Evolutionary conservation across 2,329 filamentous ascomycete genomes (phyloP).

Genomic region (Ceratocystis destructans): DNA sequence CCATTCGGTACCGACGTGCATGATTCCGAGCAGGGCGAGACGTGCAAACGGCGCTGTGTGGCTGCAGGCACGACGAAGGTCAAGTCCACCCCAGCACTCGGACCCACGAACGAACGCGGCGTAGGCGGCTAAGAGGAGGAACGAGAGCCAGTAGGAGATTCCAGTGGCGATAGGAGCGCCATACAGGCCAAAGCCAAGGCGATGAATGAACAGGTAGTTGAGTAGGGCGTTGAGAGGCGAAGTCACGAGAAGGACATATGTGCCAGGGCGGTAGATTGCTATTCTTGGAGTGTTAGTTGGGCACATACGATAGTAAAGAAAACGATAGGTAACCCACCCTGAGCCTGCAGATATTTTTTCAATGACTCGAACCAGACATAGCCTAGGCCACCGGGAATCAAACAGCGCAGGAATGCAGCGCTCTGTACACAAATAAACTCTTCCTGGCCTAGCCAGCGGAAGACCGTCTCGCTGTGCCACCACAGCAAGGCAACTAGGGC

Average conservation of each 20-base stretch:
- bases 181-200: conserved; percentile 54
- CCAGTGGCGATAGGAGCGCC: conserved; percentile 73
- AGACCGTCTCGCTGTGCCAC: conserved; percentile 61
- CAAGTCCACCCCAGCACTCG: conserved; percentile 65
- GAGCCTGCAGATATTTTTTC: conserved; percentile 80
- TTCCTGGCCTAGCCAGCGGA: conserved; percentile 62
- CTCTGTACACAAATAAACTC: conserved; percentile 62
- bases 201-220: conserved; percentile 70
- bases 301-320: background rate
- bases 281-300: background rate
- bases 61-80: conserved; percentile 47
- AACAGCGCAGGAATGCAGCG: conserved; percentile 54
- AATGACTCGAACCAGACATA: conserved; percentile 80
- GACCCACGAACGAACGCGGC: conserved; percentile 54
- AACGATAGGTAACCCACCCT: conserved; percentile 43
- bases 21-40: conserved; percentile 59
- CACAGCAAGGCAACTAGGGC: conserved; percentile 58
- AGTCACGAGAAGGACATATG: conserved; percentile 70
- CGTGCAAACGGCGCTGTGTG: conserved; percentile 59
- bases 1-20: conserved; percentile 85
- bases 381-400: conserved; percentile 70
- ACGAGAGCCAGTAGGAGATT: conserved; percentile 75
- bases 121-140: conserved; percentile 61
- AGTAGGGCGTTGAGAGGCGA: conserved; percentile 68
- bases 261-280: conserved; percentile 62